Conservation (phyloP, 164 flowering plant species). For the Vitis riparia region DNA sequence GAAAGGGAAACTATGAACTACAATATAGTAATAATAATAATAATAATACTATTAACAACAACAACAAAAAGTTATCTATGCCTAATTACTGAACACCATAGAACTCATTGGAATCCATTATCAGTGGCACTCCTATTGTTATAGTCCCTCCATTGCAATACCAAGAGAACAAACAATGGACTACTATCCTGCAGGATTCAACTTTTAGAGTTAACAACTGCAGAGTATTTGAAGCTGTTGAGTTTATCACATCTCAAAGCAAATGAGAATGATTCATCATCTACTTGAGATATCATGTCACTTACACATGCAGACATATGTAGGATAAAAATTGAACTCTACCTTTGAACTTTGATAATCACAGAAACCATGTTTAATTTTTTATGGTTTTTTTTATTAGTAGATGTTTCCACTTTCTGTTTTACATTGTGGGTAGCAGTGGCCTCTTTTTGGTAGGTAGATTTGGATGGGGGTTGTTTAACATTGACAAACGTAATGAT, state of each 20-base stretch:
- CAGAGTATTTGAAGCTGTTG: background rate
- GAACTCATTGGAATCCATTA: background rate
- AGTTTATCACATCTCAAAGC: background rate
- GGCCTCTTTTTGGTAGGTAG: too few species aligned
- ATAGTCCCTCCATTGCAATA: background rate
- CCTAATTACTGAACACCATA: conserved; percentile 2
- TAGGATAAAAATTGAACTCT: too few species aligned
- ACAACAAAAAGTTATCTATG: background rate
- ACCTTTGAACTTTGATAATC: too few species aligned
- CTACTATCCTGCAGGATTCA: background rate
- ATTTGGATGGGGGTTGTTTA: background rate
- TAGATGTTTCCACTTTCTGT: too few species aligned
- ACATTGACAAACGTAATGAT: background rate
- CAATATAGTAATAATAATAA: too few species aligned
- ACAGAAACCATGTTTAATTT: background rate
- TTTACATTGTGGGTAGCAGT: too few species aligned
- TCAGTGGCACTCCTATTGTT: background rate
- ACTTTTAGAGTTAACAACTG: background rate
- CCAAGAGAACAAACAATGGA: background rate
- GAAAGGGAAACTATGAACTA: too few species aligned
- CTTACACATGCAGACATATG: too few species aligned
- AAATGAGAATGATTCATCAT: background rate
- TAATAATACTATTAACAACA: too few species aligned
- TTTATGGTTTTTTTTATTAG: background rate
- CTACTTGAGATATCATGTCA: background rate